phyloP scores from a whole-genome alignment of 2,329 filamentous ascomycete genomes.

The Clonostachys byssicola region DNA sequence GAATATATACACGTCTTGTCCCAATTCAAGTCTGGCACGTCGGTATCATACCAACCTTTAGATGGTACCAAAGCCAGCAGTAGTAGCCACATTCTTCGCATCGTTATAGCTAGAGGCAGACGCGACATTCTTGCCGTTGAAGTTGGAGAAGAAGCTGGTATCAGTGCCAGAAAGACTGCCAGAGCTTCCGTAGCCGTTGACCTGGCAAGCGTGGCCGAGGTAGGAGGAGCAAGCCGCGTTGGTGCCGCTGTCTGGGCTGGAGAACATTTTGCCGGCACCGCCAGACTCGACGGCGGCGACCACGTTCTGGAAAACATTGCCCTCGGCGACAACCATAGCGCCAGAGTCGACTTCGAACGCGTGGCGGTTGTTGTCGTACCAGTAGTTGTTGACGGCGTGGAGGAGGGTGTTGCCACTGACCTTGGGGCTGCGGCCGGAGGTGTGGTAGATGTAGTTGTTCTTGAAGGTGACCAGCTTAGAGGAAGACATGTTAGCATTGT shows the following conservation, averaged over 20 bases:
- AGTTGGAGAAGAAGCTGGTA: constrained; percentile 42
- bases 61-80: constrained; percentile 41
- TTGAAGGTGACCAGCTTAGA: not conserved
- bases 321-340: constrained; percentile 38
- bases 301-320: constrained; percentile 55
- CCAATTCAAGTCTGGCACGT: too few species aligned
- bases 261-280: constrained; percentile 6
- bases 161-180: constrained; percentile 32
- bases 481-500: not conserved
- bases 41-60: constrained; percentile 10
- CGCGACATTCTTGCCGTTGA: constrained; percentile 49
- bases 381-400: constrained; percentile 62
- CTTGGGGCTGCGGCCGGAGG: constrained; percentile 52
- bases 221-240: constrained; percentile 8
- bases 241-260: constrained; percentile 8
- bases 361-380: constrained; percentile 48
- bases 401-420: constrained; percentile 50
- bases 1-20: too few species aligned
- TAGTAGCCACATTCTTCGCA: constrained; percentile 27
- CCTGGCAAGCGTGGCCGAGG: constrained; percentile 3
- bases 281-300: constrained; percentile 21
- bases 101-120: constrained; percentile 26
- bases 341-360: constrained; percentile 42
- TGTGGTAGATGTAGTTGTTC: constrained; percentile 33
- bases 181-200: constrained; percentile 30